Percentiles rank a stretch among this genome's conserved stretches.
These are phyloP conservation scores for cucumber (Cucumis sativus) DNA, from an alignment of 306 rosid species.

Conservation along the genomic window DNA sequence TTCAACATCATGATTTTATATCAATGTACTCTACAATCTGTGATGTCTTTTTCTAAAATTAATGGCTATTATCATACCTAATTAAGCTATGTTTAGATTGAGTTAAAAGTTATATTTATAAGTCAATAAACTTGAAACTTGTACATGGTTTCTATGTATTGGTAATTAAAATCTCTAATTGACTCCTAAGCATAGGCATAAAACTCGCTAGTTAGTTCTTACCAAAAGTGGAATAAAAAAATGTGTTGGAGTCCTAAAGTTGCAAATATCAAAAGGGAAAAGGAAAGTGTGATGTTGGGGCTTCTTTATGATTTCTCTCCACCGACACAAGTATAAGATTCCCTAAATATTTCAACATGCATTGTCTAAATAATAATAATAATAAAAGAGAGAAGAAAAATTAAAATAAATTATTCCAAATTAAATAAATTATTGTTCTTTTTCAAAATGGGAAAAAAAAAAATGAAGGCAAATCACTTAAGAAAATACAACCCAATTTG, in stretches of 20 bases:
- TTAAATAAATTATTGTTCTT: not conserved
- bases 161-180: no score
- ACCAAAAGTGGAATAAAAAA: no score
- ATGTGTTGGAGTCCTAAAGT: no score
- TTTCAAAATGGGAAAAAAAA: not conserved
- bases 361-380: not conserved
- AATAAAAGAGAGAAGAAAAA: not conserved
- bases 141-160: not conserved
- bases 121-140: not conserved
- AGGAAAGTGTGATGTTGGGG: not conserved
- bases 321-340: not conserved
- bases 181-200: no score
- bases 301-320: not conserved
- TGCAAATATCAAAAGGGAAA: no score
- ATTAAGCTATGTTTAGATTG: not conserved
- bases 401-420: not conserved
- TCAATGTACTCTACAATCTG: not conserved
- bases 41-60: not conserved
- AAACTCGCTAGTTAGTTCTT: no score
- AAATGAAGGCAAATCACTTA: not conserved
- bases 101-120: not conserved
- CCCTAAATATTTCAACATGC: not conserved
- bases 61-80: no score
- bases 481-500: not conserved
- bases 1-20: not conserved